phyloP scores from a whole-genome alignment of 371 early-diverging fungal genomes.

The Mortierella sp. region DNA sequence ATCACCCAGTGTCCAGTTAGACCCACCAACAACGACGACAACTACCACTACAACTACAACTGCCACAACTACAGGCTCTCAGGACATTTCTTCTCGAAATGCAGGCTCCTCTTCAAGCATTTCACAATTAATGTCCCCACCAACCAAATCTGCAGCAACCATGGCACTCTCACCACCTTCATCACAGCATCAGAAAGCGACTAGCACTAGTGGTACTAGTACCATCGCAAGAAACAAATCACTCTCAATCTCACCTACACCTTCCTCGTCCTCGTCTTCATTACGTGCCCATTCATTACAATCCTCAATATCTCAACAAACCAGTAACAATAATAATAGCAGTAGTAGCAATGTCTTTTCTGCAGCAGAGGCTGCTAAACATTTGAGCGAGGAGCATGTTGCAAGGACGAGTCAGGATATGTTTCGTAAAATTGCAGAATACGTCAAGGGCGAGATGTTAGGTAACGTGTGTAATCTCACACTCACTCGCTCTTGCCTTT shows the following conservation, averaged over 20 bases:
- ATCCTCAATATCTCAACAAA: constrained; percentile 27
- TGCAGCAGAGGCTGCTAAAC: constrained; percentile 40
- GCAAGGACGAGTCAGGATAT: constrained; percentile 67
- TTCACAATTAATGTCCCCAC: constrained; percentile 16
- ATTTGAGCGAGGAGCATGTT: constrained; percentile 64
- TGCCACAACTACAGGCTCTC: background rate
- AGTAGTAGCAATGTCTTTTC: constrained; percentile 24
- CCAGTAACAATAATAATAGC: background rate
- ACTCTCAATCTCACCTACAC: background rate
- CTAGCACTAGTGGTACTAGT: background rate
- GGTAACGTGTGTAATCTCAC: constrained; percentile 40
- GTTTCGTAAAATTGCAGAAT: constrained; percentile 67
- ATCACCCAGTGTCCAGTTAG: constrained; percentile 2
- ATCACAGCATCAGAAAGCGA: constrained; percentile 6
- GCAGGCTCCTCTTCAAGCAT: constrained; percentile 3
- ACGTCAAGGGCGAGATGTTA: constrained; percentile 68
- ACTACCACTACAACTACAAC: too few species aligned
- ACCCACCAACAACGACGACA: background rate
- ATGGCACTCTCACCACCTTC: constrained; percentile 8
- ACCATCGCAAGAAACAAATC: background rate
- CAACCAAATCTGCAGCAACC: constrained; percentile 4
- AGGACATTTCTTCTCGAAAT: background rate
- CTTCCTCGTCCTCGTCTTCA: constrained; percentile 18
- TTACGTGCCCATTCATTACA: constrained; percentile 23
- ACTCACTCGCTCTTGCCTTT: background rate